Conservation (phyloP, 2,329 filamentous ascomycete species). For the Nemania serpens region DNA sequence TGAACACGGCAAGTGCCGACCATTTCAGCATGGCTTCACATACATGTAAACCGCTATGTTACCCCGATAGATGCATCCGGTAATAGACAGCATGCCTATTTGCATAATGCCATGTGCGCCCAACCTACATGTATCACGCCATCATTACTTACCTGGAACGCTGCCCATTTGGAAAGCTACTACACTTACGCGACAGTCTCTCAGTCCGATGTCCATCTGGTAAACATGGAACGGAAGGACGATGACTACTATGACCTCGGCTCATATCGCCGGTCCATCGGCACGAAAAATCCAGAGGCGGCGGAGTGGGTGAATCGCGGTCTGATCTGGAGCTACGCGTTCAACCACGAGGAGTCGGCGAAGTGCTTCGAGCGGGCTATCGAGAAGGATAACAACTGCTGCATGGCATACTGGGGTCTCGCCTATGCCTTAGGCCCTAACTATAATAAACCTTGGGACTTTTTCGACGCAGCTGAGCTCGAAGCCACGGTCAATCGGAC, state of each 20-base stretch:
- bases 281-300: constrained; percentile 54
- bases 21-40: no score
- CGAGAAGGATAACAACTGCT: constrained; percentile 56
- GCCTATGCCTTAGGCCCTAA: constrained; percentile 76
- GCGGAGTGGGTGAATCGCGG: constrained; percentile 74
- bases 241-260: constrained; percentile 66
- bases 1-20: no score
- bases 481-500: constrained; percentile 54
- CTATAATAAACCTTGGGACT: constrained; percentile 76
- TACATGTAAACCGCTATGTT: no score
- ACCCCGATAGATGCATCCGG: constrained; percentile 10
- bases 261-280: constrained; percentile 58
- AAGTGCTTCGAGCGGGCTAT: constrained; percentile 67
- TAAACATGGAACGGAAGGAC: constrained; percentile 17
- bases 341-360: constrained; percentile 75
- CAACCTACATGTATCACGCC: not conserved
- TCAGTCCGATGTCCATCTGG: not conserved
- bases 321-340: constrained; percentile 74
- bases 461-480: constrained; percentile 68
- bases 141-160: not conserved
- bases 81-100: not conserved
- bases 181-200: not conserved
- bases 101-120: constrained; percentile 10
- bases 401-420: constrained; percentile 71
- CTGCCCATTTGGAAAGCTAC: not conserved